Evolutionary conservation across 495 filamentous ascomycete species (phyloP).

Genomic region (Oleoguttula mirabilis): DNA sequence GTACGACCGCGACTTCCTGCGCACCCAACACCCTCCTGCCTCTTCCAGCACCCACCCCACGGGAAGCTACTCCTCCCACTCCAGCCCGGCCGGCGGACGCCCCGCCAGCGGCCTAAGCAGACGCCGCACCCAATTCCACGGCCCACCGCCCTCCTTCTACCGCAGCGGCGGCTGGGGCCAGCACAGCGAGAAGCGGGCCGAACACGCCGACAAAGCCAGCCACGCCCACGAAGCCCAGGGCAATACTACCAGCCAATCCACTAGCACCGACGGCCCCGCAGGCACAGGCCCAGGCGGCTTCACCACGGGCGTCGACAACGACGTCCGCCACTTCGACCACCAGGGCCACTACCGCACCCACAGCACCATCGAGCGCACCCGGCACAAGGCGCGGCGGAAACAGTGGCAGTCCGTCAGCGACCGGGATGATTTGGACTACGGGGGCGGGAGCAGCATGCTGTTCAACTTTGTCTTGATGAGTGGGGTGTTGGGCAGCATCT

Average conservation of each 20-base stretch:
- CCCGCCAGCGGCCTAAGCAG: slow-evolving; percentile 59
- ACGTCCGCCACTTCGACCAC: slow-evolving; percentile 53
- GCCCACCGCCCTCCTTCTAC: slow-evolving; percentile 85
- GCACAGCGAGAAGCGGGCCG: slow-evolving; percentile 36
- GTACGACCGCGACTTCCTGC: slow-evolving; percentile 63
- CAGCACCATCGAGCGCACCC: slow-evolving; percentile 45
- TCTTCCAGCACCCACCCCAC: slow-evolving; percentile 23
- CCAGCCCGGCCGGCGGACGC: slow-evolving; percentile 26
- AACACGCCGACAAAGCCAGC: slow-evolving; percentile 5
- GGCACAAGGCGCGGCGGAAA: slow-evolving; percentile 22
- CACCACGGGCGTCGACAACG: slow-evolving; percentile 29
- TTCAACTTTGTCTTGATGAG: slow-evolving; percentile 35
- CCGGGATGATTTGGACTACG: slow-evolving; percentile 2
- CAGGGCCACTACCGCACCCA: slow-evolving; percentile 58
- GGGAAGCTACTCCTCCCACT: slow-evolving; percentile 27
- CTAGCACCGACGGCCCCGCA: slow-evolving; percentile 20
- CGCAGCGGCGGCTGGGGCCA: slow-evolving; percentile 60
- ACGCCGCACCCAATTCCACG: slow-evolving; percentile 59
- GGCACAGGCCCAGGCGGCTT: slow-evolving; percentile 19
- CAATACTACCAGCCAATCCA: background rate
- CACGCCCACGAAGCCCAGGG: slow-evolving; percentile 16
- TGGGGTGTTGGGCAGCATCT: slow-evolving; percentile 19
- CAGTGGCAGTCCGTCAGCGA: slow-evolving; percentile 21
- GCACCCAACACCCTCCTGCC: slow-evolving; percentile 21
- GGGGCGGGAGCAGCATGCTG: slow-evolving; percentile 31